phyloP scores from a whole-genome alignment of 139 green algal species.

The Tetraselmis striata region DNA sequence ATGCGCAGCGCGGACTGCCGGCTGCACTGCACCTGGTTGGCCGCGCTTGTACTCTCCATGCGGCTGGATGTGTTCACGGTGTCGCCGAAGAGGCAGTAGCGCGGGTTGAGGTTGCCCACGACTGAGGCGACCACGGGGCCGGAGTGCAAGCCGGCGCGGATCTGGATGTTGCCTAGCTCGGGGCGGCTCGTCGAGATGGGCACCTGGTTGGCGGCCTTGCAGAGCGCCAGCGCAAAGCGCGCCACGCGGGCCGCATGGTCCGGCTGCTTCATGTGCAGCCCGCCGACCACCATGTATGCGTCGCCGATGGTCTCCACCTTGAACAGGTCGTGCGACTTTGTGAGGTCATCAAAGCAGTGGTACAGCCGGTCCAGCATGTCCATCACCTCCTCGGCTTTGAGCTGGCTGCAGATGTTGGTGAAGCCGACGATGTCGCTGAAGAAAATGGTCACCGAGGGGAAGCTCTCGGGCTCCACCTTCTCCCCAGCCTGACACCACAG shows the following conservation, averaged over 20 bases:
- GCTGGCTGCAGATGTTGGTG: slow-evolving; percentile 24
- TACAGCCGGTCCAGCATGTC: slow-evolving; percentile 32
- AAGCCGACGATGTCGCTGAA: slow-evolving; percentile 40
- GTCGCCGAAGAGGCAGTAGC: slow-evolving; percentile 35
- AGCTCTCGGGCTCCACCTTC: slow-evolving; percentile 25
- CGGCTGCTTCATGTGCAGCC: slow-evolving; percentile 7
- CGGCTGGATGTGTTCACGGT: slow-evolving; percentile 30
- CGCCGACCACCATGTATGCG: slow-evolving; percentile 30
- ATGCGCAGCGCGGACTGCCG: neutral
- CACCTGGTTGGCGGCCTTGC: slow-evolving; percentile 9
- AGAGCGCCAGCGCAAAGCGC: slow-evolving; percentile 16
- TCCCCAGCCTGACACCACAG: no score
- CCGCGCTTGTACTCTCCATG: slow-evolving; percentile 28
- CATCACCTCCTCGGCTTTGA: slow-evolving; percentile 27
- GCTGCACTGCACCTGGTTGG: neutral
- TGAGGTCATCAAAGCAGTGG: slow-evolving; percentile 23
- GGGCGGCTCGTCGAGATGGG: neutral
- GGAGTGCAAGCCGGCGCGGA: slow-evolving; percentile 6
- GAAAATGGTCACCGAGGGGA: slow-evolving; percentile 31
- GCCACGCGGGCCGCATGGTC: slow-evolving; percentile 19
- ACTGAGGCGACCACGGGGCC: slow-evolving; percentile 26
- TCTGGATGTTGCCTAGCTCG: neutral
- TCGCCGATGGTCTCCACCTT: slow-evolving; percentile 18
- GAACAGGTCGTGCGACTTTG: slow-evolving; percentile 19
- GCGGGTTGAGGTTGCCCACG: slow-evolving; percentile 29